Evolutionary conservation across 257 asterid genomes (phyloP).

Genomic region (Leptodermis oblonga): DNA sequence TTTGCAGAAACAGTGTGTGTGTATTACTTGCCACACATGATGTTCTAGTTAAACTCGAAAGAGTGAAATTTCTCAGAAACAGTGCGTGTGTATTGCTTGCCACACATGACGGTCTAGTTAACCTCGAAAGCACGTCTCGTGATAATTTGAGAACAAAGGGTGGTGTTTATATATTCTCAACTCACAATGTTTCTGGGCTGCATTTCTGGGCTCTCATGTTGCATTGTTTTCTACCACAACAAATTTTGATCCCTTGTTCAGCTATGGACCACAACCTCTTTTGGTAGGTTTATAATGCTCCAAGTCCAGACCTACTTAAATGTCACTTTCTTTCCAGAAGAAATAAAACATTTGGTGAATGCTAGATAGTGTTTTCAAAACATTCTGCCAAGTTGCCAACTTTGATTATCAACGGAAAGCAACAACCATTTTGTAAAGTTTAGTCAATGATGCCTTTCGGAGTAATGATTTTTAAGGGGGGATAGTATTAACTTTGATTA

Average conservation of each 20-base stretch:
- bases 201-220: background rate
- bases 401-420: slow-evolving; percentile 8
- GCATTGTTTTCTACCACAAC: background rate
- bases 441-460: background rate
- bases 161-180: no score
- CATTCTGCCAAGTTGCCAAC: slow-evolving; percentile 1
- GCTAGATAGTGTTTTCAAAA: background rate
- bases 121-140: no score
- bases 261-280: background rate
- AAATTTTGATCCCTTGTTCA: background rate
- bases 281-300: background rate
- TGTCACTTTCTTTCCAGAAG: background rate
- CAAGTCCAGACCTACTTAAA: background rate
- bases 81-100: no score
- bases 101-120: no score
- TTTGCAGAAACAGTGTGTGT: no score
- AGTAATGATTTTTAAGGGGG: no score
- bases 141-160: no score
- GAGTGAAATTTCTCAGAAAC: no score
- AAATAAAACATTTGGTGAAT: no score
- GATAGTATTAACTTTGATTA: slow-evolving; percentile 10
- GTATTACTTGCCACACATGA: no score
- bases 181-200: no score
- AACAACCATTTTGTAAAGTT: background rate
- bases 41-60: no score